Base-by-base conservation (phyloP, 768 basidiomycete genomes). In the Podaxis pistillaris region DNA sequence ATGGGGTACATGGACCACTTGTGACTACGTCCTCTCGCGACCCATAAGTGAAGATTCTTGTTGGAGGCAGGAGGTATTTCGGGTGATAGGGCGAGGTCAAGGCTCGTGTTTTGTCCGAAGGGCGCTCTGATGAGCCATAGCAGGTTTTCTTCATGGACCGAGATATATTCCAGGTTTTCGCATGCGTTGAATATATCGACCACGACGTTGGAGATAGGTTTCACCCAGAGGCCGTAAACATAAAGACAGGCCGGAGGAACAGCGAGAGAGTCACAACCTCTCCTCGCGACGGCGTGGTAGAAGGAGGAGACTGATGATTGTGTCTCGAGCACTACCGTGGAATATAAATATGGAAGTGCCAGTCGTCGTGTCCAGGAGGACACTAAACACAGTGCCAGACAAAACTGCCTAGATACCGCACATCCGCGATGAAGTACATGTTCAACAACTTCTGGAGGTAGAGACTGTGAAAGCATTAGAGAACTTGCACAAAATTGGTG, bases 261-360 rank as follows among this genome's bases (percentile, higher is more conserved):
- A 41, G 59, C 44, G 2, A 47, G 51, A 2, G 37, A 22, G 7
- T 12, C n/a, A 24, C 6, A 4, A 11, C 28, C 9, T 1, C 24
- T 44, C 37, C n/a, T 38, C 50, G n/a, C 44, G 19, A 66, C 41
- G 5, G 44, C 49, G 15, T 30, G 44, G n/a, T 28, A 49, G 28
- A 66, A 65, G 0, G 37, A n/a, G 37, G 26, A 26, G 8, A 46
- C 55, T 2, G 46, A 50, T 26, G 40, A 33, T 6, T 52, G 49
- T 1, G 64, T 68, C 38, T 65, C 62, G 9, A 71, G 53, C 36
- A 69, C 47, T 2, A 69, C 58, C 4, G 66, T 68, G 4, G 62
- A 60, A 58, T 68, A 72, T 6, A 72, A 66, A 57, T 72, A 64
- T 15, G 69, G 71, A 22, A 74, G 59, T 1, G 69, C 70, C 7